Evolutionary conservation across 257 asterid species (phyloP).

Genomic region (Solanum chiquidenum): DNA sequence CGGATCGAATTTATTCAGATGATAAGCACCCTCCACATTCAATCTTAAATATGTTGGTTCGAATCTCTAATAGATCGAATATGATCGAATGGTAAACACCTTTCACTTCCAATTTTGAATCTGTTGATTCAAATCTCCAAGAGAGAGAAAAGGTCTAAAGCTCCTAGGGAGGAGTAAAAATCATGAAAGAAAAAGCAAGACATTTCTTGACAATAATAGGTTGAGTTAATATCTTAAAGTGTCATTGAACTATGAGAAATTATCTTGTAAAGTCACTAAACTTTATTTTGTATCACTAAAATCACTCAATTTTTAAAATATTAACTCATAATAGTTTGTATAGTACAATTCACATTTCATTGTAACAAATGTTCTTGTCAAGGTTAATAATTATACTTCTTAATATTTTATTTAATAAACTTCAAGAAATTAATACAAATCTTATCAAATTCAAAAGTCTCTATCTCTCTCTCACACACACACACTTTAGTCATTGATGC

Average conservation of each 20-base stretch:
- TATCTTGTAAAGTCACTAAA: no score
- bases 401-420: neutral
- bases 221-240: neutral
- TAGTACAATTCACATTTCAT: neutral
- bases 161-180: neutral
- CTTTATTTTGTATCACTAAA: no score
- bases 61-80: no score
- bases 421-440: neutral
- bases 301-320: no score
- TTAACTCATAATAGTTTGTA: no score
- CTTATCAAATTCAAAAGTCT: neutral
- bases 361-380: neutral
- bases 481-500: conserved; percentile 21
- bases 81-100: no score
- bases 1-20: no score
- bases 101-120: no score
- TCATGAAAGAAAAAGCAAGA: neutral
- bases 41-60: no score
- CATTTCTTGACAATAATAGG: neutral
- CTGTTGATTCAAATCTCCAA: neutral
- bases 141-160: neutral
- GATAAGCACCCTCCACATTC: neutral
- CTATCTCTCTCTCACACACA: neutral
- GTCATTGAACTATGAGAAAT: no score
- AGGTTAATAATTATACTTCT: neutral